A percentile compares a stretch with the other conserved stretches of the same genome.
Evolutionary conservation across 164 flowering plant species (phyloP).

Genomic region (Amborella trichopoda): DNA sequence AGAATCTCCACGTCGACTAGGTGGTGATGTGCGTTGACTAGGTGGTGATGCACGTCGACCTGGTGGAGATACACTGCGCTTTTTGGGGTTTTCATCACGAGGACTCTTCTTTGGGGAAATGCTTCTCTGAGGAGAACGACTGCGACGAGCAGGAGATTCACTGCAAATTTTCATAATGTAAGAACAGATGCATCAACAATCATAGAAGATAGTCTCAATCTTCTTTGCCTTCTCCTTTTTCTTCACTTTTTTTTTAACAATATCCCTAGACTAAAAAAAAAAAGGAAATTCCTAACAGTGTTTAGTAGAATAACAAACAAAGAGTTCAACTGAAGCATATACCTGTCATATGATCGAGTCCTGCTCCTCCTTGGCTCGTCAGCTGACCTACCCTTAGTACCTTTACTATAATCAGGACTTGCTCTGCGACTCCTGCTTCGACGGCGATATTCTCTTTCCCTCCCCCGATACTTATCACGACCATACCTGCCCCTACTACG

Average conservation of each 20-base stretch:
- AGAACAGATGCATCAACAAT: no score
- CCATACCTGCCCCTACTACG: conserved; percentile 67
- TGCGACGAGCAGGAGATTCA: conserved; percentile 44
- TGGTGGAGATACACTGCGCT: conserved; percentile 11
- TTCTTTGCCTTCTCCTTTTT: no score
- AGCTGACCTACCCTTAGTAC: conserved; percentile 51
- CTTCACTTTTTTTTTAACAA: no score
- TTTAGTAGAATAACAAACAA: neutral
- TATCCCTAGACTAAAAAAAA: no score
- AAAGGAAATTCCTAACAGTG: neutral
- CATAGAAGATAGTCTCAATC: no score
- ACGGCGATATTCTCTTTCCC: conserved; percentile 48
- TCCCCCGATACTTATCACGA: conserved; percentile 55
- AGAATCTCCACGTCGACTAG: conserved; percentile 34
- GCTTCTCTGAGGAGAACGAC: conserved; percentile 35
- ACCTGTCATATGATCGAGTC: conserved; percentile 60
- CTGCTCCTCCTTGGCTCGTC: conserved; percentile 39
- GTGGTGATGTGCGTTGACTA: conserved; percentile 45
- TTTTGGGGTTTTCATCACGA: conserved; percentile 36
- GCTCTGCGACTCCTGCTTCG: conserved; percentile 74
- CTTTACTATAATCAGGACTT: conserved; percentile 52
- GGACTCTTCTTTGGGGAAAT: conserved; percentile 32
- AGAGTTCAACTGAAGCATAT: neutral
- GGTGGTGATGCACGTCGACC: conserved; percentile 32
- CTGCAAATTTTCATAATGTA: conserved; percentile 23